A percentile compares a stretch with the other conserved stretches of the same genome.
Evolutionary conservation across 2,329 filamentous ascomycete species (phyloP).

Genomic region (Claviceps fusiformis): DNA sequence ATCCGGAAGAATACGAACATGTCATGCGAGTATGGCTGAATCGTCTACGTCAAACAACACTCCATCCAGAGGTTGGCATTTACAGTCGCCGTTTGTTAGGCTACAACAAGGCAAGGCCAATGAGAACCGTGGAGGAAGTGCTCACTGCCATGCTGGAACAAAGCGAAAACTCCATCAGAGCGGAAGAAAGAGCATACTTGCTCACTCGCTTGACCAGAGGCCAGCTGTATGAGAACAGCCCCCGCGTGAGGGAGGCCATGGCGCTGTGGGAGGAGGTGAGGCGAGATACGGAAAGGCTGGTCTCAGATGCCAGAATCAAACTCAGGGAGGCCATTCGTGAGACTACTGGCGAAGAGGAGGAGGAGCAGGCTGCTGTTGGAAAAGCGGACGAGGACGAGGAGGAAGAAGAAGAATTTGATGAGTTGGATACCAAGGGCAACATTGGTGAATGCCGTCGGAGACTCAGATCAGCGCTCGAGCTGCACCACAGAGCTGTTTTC

Average conservation of each 20-base stretch:
- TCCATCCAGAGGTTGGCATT: constrained; percentile 71
- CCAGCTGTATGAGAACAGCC: constrained; percentile 67
- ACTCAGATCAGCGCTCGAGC: constrained; percentile 59
- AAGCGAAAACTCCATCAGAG: constrained; percentile 52
- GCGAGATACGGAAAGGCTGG: constrained; percentile 33
- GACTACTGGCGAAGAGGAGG: constrained; percentile 3
- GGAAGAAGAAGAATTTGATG: constrained; percentile 15
- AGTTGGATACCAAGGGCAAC: constrained; percentile 22
- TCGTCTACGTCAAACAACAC: constrained; percentile 64
- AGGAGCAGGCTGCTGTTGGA: background rate
- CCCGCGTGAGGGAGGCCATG: constrained; percentile 53
- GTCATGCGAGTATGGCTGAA: constrained; percentile 70
- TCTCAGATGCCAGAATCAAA: constrained; percentile 51
- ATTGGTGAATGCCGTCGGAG: constrained; percentile 46
- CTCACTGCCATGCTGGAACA: constrained; percentile 85
- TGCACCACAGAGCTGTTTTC: constrained; percentile 72
- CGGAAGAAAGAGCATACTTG: constrained; percentile 56
- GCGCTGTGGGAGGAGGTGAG: constrained; percentile 52
- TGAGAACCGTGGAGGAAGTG: constrained; percentile 76
- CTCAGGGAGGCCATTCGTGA: constrained; percentile 36
- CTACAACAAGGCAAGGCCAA: constrained; percentile 45
- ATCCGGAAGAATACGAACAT: constrained; percentile 49
- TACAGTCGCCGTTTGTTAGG: constrained; percentile 52
- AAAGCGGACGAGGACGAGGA: background rate
- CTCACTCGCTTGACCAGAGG: constrained; percentile 52